Evolutionary conservation across 2,329 filamentous ascomycete genomes (phyloP), one percentile per base, ranked within the genome.

Genomic region (Claviceps monticola): DNA sequence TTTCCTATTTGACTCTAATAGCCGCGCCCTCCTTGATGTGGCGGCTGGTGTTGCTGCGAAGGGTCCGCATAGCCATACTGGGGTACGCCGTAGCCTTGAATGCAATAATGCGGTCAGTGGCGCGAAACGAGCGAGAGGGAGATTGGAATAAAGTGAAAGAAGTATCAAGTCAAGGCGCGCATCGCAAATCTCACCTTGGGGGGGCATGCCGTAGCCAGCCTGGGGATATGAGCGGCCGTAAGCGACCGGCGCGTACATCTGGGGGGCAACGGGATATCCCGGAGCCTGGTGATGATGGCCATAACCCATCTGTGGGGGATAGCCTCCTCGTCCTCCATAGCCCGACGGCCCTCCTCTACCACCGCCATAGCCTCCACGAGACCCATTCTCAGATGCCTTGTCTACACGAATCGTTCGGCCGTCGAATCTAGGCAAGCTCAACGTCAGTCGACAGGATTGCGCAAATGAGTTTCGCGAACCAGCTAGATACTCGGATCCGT

Each of bases 351-450:
- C 67, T 44, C 70, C 65, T 50, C 66, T 62, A 52, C 67, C 64
- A 37, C 67, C 68, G 39, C 62, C 63, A 52, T 63, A 65, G 26
- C 73, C 70, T 52, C 71, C 67, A 53, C 80, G 77, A 46, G 80
- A 74, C 46, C 80, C 79, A 58, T 83, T 84, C 69, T 96, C 90
- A 53, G 88, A 90, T 56, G 90, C 93, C 70, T 90, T 95, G 73
- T 97, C 91, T 58, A 98, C 91, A 60, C 91, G 89, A 67, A 98
- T 96, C 58, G 80, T 82, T 61, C 91, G 88, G 58, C 91, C 91
- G 69, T 97, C 90, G 69, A 97, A 95, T 62, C 90, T 95, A 41
- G 39, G 23, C 29, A 34, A 19, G 14, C 9, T 23, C 45, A 50
- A 36, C 11, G 49, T 55, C 39, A 49, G 51, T 50, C 51, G 29